Percentiles rank a stretch among this genome's conserved stretches.
Evolutionary conservation across 345 rosid genomes (phyloP).

Genomic region (Moricandia moricandioides): DNA sequence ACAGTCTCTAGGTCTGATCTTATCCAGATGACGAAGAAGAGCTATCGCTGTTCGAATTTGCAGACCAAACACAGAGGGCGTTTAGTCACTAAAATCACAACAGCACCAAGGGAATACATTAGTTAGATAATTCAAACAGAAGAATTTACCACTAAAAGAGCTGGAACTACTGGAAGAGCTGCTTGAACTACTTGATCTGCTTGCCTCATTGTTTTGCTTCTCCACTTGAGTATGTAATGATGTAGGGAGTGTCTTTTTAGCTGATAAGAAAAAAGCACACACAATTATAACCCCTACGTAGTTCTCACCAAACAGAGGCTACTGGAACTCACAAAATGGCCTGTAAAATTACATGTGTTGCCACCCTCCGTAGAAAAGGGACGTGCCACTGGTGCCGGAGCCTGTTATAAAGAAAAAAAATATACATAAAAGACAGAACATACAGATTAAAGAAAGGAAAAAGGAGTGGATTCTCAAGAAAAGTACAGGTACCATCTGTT

Average conservation of each 20-base stretch:
- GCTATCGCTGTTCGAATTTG: conserved; percentile 90
- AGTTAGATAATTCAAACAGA: neutral
- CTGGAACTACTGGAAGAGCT: conserved; percentile 97
- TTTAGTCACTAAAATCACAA: neutral
- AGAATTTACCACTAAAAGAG: conserved; percentile 84
- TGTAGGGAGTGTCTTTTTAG: conserved; percentile 51
- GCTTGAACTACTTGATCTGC: conserved; percentile 92
- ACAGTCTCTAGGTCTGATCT: conserved; percentile 41
- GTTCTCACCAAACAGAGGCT: conserved; percentile 3
- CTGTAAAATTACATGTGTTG: conserved; percentile 49
- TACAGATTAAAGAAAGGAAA: neutral
- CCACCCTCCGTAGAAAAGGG: conserved; percentile 54
- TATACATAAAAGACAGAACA: neutral
- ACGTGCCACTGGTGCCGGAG: conserved; percentile 42
- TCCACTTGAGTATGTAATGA: conserved; percentile 46
- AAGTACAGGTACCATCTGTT: conserved; percentile 52
- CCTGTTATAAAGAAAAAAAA: conserved; percentile 40
- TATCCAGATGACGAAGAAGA: conserved; percentile 89
- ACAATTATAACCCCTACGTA: conserved; percentile 2
- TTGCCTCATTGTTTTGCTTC: conserved; percentile 57
- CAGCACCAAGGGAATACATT: neutral
- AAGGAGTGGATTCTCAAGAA: neutral
- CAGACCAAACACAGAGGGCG: conserved; percentile 19
- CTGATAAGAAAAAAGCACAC: conserved; percentile 34
- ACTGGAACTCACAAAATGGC: neutral